Evolutionary conservation across 2,329 filamentous ascomycete species (phyloP), one percentile per base, ranked within the genome.

Genomic region (Zymoseptoria brevis): DNA sequence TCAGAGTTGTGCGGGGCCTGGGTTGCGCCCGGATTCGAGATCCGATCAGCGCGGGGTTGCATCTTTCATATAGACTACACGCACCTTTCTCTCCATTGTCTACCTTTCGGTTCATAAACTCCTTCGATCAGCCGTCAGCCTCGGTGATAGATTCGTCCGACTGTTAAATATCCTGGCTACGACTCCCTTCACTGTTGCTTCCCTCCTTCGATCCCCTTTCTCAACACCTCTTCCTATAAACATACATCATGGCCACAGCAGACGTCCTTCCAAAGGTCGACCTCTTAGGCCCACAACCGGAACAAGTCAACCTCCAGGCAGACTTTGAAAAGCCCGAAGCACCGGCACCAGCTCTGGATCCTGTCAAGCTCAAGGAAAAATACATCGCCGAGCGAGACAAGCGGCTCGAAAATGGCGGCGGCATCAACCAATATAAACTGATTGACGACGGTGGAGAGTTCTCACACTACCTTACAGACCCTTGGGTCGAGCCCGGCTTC

Each of bases 381-480:
- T 66, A 66, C 30, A 24, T 62, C 8, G 61, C 57, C 16, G 64
- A 66, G 29, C 56, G 64, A 56, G 62, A 66, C 53, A 63, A 55
- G 52, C 62, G 64, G 50, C 48, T 66, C n/a, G 49, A 60, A 29
- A 50, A 59, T 50, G 61, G 60, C 13, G 60, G 59, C 24, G 64
- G 62, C 8, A 64, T 66, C 50, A 57, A 64, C 26, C 64, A 66
- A 51, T 66, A 66, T 48, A 58, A 54, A 8, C 55, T 64, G 8
- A 62, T 66, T 21, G 64, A 66, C n/a, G 57, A 63, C 19, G 53
- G 57, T 19, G 59, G 59, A 52, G 54, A 57, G 29, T 66, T 66
- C 57, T 53, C 59, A 6, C 55, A 57, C 49, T 66, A 60, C 19
- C 56, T 66, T 4, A 60, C 60, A 22, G 64, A 66, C 29, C 62